Evolutionary conservation across 768 basidiomycete species (phyloP).

Genomic region (Mycena vulgaris): DNA sequence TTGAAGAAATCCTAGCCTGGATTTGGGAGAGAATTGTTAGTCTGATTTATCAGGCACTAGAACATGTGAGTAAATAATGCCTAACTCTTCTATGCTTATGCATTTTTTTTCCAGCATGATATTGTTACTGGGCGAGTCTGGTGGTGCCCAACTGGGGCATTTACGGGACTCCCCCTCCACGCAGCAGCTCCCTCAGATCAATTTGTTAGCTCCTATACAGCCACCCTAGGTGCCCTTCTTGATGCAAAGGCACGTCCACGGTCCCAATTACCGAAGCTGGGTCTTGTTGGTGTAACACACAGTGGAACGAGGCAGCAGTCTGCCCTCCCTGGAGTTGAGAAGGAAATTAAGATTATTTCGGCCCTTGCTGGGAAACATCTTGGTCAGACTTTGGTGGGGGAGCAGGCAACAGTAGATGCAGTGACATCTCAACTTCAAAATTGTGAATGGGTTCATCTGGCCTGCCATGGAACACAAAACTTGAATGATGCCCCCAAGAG

Average conservation of each 20-base stretch:
- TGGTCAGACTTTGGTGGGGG: not conserved
- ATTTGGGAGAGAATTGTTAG: not conserved
- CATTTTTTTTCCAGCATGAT: not conserved
- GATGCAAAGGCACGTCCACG: not conserved
- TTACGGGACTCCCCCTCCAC: too few relatives aligned
- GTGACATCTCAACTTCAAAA: too few relatives aligned
- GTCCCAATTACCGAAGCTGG: not conserved
- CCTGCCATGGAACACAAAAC: not conserved
- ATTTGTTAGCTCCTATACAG: slow-evolving; percentile 4
- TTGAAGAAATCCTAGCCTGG: not conserved
- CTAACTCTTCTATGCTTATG: not conserved
- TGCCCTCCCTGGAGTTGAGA: not conserved
- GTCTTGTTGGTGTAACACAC: slow-evolving; percentile 1
- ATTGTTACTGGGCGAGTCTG: too few relatives aligned
- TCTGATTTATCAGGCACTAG: not conserved
- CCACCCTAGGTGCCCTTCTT: not conserved
- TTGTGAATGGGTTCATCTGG: not conserved
- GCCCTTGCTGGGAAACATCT: not conserved
- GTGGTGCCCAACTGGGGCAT: too few relatives aligned
- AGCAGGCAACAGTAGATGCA: not conserved
- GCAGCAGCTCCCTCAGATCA: slow-evolving; percentile 1
- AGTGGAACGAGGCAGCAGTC: not conserved
- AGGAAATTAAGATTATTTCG: too few relatives aligned
- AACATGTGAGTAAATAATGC: not conserved
- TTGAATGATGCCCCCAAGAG: not conserved